Evolutionary conservation across 331 rosid genomes (phyloP), one percentile per base, ranked within the genome.

Genomic region (Spiraea crenata): DNA sequence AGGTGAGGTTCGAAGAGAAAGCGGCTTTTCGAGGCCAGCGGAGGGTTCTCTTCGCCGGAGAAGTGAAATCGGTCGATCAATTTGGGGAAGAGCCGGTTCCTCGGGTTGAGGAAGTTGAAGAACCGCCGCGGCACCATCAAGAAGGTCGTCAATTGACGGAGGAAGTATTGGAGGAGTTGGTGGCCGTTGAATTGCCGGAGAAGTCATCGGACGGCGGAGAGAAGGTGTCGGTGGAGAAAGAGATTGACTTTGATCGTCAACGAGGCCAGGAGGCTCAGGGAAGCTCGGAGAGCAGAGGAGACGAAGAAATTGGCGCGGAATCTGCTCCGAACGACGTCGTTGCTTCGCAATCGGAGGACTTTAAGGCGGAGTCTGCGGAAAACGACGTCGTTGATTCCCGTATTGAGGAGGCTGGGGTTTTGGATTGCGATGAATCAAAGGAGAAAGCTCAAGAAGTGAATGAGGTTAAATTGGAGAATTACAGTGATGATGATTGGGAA

Each of bases 401-500:
- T 48, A 3, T 81, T 11, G 79, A 48, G 35, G 79, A 74, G 76
- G 62, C 49, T 54, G n/a, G 72, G 31, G 74, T 0, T 59, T 57
- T 10, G 25, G 70, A 20, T 40, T 19, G 9, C 46, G 44, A 17
- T 12, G 82, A 67, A 39, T 9, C 7, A 2, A 46, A 73, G 42
- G 80, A 62, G 19, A 65, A 66, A 40, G 35, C 44, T 34, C 44
- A 20, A 20, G 83, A 71, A 15, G 76, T 34, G 39, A 42, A 56
- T 42, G 79, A 59, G 70, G 67, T 69, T 46, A 51, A 17, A n/a
- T 61, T 50, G 70, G 79, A 19, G 4, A 55, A 44, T 63, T 59
- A n/a, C 25, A 65, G 51, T 2, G 89, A 82, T 5, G 91, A 91
- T 57, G 97, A 86, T 47, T 91, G 97, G 97, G 97, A 91, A 77